These are phyloP conservation scores for Ophiostoma triangulosporum DNA, from an alignment of 2,329 filamentous ascomycete species.

Conservation along the genomic window DNA sequence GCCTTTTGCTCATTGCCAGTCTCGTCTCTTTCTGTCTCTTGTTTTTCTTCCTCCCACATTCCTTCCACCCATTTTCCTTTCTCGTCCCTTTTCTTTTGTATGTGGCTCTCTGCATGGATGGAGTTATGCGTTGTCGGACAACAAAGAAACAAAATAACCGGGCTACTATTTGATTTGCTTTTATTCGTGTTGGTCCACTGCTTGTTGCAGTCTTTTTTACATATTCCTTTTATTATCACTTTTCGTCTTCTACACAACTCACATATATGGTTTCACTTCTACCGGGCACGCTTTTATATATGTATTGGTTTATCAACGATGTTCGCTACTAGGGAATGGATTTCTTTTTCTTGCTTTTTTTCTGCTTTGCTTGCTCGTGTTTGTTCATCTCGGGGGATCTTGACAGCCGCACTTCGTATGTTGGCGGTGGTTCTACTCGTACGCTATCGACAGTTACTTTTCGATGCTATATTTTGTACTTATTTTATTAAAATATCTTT, in stretches of 20 bases:
- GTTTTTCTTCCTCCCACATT: neutral
- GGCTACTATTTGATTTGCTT: conserved; percentile 2
- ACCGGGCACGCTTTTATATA: neutral
- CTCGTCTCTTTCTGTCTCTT: neutral
- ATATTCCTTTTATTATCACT: neutral
- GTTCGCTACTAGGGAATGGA: too few species aligned
- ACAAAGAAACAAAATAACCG: conserved; percentile 8
- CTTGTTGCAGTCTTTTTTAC: conserved; percentile 1
- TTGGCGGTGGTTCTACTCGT: too few species aligned
- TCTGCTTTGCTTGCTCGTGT: neutral
- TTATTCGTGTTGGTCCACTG: neutral
- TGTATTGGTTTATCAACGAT: too few species aligned
- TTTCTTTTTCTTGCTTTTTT: neutral
- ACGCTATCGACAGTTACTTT: too few species aligned
- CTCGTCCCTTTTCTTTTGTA: neutral
- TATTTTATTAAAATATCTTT: too few species aligned
- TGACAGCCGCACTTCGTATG: too few species aligned
- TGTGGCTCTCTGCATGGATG: conserved; percentile 14
- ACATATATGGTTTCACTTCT: conserved; percentile 4
- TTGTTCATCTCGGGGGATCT: neutral
- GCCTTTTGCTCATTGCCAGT: neutral
- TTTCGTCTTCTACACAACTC: neutral
- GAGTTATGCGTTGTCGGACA: conserved; percentile 13
- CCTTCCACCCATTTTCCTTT: neutral
- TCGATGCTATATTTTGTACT: too few species aligned